A percentile compares a stretch with the other conserved stretches of the same genome.
Evolutionary conservation across 768 basidiomycete genomes (phyloP).

Genomic region (Kwoniella dendrophila): DNA sequence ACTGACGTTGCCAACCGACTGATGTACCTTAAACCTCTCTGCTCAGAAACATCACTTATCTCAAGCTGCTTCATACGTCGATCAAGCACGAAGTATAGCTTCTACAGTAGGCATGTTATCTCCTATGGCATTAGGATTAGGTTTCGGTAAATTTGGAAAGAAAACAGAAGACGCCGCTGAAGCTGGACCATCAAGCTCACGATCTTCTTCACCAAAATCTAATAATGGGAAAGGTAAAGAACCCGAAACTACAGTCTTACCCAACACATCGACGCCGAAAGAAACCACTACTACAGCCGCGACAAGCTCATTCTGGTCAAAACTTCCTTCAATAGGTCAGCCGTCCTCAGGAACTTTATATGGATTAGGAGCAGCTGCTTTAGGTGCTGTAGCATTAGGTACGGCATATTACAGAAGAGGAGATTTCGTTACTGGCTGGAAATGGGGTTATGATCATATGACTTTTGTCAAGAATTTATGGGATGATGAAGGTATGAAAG

Average conservation of each 20-base stretch:
- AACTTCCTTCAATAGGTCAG: conserved; percentile 19
- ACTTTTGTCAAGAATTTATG: conserved; percentile 83
- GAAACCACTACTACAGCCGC: conserved; percentile 1
- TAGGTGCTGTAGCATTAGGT: conserved; percentile 82
- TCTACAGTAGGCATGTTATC: conserved; percentile 63
- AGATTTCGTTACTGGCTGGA: conserved; percentile 69
- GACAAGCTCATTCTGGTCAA: conserved; percentile 28
- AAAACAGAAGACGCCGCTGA: conserved; percentile 3
- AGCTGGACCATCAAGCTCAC: conserved; percentile 15
- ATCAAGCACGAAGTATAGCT: conserved; percentile 67
- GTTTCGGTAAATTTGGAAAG: conserved; percentile 46
- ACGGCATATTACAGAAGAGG: conserved; percentile 80
- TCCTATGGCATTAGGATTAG: conserved; percentile 55
- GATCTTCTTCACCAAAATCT: conserved; percentile 6
- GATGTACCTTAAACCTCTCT: not conserved
- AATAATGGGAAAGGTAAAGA: conserved; percentile 21
- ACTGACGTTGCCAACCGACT: too few species aligned
- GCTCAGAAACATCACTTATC: conserved; percentile 70
- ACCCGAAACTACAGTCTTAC: conserved; percentile 1
- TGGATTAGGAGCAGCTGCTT: conserved; percentile 68
- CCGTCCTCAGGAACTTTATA: conserved; percentile 35
- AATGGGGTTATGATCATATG: conserved; percentile 84
- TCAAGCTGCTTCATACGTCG: conserved; percentile 72
- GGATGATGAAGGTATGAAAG: conserved; percentile 69
- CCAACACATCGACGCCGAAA: not conserved